Evolutionary conservation across 2,329 filamentous ascomycete species (phyloP).

Genomic region (Ophiostoma triangulosporum): DNA sequence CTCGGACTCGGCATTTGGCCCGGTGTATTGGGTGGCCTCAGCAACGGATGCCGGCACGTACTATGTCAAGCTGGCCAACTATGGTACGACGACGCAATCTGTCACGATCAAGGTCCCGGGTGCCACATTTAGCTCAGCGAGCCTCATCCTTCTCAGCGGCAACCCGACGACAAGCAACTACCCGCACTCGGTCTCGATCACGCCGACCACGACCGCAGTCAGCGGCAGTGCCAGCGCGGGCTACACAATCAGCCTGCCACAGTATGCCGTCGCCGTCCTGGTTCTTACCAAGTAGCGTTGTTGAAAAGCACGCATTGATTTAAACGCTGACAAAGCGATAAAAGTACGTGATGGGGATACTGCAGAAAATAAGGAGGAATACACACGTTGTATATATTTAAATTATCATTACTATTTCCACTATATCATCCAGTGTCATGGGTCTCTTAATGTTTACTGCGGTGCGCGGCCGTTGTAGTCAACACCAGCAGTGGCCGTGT

Average conservation of each 20-base stretch:
- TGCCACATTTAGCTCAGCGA: neutral
- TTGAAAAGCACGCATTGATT: too few species aligned
- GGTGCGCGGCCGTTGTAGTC: neutral
- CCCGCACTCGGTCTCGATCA: neutral
- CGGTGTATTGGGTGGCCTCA: neutral
- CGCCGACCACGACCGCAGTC: neutral
- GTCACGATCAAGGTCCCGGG: neutral
- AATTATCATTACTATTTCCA: neutral
- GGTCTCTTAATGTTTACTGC: neutral
- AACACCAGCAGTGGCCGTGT: neutral
- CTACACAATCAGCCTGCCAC: neutral
- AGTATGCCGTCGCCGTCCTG: neutral
- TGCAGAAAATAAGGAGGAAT: neutral
- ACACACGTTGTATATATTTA: neutral
- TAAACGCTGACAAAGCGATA: neutral
- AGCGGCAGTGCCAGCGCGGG: neutral
- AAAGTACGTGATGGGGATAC: too few species aligned
- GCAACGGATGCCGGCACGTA: neutral
- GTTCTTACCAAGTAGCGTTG: neutral
- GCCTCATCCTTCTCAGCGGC: neutral
- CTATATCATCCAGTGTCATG: neutral
- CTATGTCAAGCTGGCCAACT: neutral
- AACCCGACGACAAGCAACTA: neutral
- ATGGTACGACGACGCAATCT: neutral
- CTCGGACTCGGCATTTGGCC: neutral